These are phyloP conservation scores for Fusarium falciforme DNA, from an alignment of 2,329 filamentous ascomycete genomes.

Conservation along the genomic window DNA sequence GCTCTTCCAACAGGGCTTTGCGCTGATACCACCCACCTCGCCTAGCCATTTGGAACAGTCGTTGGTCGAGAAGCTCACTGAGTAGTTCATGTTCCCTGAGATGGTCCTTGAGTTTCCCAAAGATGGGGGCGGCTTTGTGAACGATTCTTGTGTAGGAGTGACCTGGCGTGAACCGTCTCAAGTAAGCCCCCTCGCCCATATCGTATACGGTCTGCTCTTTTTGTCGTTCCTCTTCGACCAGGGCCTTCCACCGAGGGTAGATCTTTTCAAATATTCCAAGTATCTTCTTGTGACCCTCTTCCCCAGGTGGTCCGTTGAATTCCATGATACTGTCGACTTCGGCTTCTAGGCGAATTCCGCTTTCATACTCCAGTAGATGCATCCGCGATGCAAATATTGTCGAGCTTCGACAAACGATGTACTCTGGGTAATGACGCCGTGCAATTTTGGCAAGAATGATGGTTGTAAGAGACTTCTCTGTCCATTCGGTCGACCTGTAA, in stretches of 20 bases:
- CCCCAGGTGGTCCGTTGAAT: constrained; percentile 76
- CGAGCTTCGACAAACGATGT: constrained; percentile 88
- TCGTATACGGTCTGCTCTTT: constrained; percentile 85
- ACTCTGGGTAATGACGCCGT: constrained; percentile 86
- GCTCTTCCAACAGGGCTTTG: constrained; percentile 92
- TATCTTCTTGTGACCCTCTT: constrained; percentile 74
- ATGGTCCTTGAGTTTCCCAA: constrained; percentile 86
- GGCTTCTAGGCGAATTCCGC: constrained; percentile 83
- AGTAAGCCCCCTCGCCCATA: constrained; percentile 86
- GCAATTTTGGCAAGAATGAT: constrained; percentile 95
- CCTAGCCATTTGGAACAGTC: constrained; percentile 85
- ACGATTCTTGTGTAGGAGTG: constrained; percentile 95
- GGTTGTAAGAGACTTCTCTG: constrained; percentile 93
- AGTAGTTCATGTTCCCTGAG: constrained; percentile 80
- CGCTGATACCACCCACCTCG: constrained; percentile 96
- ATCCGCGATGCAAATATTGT: constrained; percentile 86
- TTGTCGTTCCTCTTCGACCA: constrained; percentile 78
- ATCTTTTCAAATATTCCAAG: constrained; percentile 79
- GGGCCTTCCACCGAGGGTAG: constrained; percentile 81
- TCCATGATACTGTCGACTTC: constrained; percentile 86
- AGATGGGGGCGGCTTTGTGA: constrained; percentile 84
- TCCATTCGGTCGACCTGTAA: constrained; percentile 96
- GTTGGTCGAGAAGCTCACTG: constrained; percentile 80
- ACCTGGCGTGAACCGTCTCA: constrained; percentile 88
- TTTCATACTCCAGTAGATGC: constrained; percentile 88